Conservation (phyloP, 2,329 filamentous ascomycete species). For the Sporothrix sp. region DNA sequence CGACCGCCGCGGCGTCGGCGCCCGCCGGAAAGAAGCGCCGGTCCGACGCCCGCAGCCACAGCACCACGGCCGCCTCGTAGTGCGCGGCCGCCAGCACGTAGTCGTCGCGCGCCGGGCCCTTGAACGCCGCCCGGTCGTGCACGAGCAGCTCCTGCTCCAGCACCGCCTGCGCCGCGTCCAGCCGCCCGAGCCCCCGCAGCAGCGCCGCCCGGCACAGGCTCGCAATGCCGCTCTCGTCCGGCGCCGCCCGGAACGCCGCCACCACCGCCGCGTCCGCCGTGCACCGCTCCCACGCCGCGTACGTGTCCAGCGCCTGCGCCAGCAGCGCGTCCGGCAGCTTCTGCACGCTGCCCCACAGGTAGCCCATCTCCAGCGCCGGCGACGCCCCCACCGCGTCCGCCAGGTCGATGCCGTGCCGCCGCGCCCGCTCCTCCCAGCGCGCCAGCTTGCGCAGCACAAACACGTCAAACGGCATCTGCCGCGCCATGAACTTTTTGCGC, state of each 20-base stretch:
- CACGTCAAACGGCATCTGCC: constrained; percentile 79
- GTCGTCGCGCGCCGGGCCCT: constrained; percentile 54
- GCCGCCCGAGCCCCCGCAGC: constrained; percentile 51
- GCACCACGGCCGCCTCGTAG: constrained; percentile 76
- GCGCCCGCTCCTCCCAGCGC: constrained; percentile 77
- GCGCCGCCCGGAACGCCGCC: constrained; percentile 39
- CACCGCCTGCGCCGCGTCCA: constrained; percentile 54
- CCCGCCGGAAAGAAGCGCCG: constrained; percentile 23
- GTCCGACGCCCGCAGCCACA: constrained; percentile 60
- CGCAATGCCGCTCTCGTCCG: constrained; percentile 54
- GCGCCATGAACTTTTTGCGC: constrained; percentile 82
- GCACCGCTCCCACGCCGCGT: constrained; percentile 57
- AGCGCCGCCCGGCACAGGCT: constrained; percentile 58
- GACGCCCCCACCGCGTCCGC: constrained; percentile 73
- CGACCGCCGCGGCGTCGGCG: constrained; percentile 17
- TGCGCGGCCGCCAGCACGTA: constrained; percentile 64
- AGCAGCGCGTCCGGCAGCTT: constrained; percentile 63
- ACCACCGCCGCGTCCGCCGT: constrained; percentile 35
- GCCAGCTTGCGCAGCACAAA: constrained; percentile 75
- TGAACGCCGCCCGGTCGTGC: constrained; percentile 51
- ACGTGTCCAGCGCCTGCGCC: constrained; percentile 44
- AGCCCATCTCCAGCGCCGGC: constrained; percentile 83
- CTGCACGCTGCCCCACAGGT: constrained; percentile 84
- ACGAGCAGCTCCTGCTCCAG: constrained; percentile 56
- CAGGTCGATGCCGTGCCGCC: constrained; percentile 55